Percentiles rank a stretch among this genome's conserved stretches.
phyloP scores from a whole-genome alignment of 2,329 filamentous ascomycete genomes.

The Aspergillus quadrilineatus region DNA sequence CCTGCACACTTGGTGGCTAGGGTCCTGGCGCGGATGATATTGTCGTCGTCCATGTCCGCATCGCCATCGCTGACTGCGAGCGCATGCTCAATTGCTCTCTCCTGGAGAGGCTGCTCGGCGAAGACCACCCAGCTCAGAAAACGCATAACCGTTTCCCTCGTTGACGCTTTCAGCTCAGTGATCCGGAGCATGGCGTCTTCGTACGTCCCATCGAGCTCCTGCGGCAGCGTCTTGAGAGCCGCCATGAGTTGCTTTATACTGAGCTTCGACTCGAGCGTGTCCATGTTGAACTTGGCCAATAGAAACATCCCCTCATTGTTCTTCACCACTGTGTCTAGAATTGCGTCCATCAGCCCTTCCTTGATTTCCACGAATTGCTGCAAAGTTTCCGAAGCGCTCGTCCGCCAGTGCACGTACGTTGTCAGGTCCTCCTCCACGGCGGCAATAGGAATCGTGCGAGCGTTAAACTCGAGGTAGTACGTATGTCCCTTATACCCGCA shows the following conservation, averaged over 20 bases:
- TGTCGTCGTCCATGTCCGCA: slow-evolving; percentile 9
- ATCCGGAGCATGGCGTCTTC: slow-evolving; percentile 10
- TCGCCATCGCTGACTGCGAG: slow-evolving; percentile 2
- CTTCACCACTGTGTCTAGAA: slow-evolving; percentile 4
- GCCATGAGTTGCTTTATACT: slow-evolving; percentile 5
- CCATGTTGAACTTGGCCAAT: slow-evolving; percentile 14
- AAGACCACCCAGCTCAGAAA: slow-evolving; percentile 14
- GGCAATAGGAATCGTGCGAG: background rate
- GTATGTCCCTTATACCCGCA: slow-evolving; percentile 7
- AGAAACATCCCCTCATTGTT: slow-evolving; percentile 12
- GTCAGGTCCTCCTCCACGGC: slow-evolving; percentile 9
- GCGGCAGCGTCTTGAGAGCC: slow-evolving; percentile 2
- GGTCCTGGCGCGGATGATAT: slow-evolving; percentile 5
- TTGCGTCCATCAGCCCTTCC: slow-evolving; percentile 3
- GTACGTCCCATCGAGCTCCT: slow-evolving; percentile 12
- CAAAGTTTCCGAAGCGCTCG: slow-evolving; percentile 1
- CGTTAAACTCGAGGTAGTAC: background rate
- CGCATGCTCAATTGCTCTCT: slow-evolving; percentile 9
- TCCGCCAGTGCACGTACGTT: slow-evolving; percentile 9
- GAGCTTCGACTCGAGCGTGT: slow-evolving; percentile 11
- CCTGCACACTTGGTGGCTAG: slow-evolving; percentile 12
- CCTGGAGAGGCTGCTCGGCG: slow-evolving; percentile 4
- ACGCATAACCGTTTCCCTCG: background rate
- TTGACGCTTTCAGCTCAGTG: background rate
- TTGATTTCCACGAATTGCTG: slow-evolving; percentile 7